These are phyloP conservation scores for Colletotrichum sp. DNA, from an alignment of 2,329 filamentous ascomycete genomes.

Conservation along the genomic window DNA sequence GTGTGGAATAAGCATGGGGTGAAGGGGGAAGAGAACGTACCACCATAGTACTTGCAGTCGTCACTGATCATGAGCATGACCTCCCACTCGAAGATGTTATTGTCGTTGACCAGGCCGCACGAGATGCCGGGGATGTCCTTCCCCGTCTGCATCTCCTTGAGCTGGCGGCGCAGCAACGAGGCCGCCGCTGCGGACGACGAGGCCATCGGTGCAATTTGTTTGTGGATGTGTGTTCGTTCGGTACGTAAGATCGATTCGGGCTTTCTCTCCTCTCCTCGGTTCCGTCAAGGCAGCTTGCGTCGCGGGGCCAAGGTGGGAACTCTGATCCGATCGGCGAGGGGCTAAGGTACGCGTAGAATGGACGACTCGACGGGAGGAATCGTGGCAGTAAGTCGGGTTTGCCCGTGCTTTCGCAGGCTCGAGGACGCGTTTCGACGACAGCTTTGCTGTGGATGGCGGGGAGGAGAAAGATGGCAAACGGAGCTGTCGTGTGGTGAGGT, in stretches of 20 bases:
- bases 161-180: slow-evolving; percentile 79
- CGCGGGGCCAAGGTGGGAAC: neutral
- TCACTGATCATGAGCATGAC: slow-evolving; percentile 99
- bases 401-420: neutral
- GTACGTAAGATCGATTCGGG: neutral
- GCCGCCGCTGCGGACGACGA: slow-evolving; percentile 63
- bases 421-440: neutral
- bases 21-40: slow-evolving; percentile 51
- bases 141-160: slow-evolving; percentile 92
- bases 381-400: accelerated
- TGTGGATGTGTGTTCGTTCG: neutral
- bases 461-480: neutral
- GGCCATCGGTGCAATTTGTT: slow-evolving; percentile 33
- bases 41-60: slow-evolving; percentile 91
- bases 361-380: neutral
- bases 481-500: neutral
- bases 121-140: slow-evolving; percentile 95
- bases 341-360: neutral
- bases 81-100: slow-evolving; percentile 96
- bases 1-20: neutral
- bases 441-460: neutral
- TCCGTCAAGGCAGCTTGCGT: neutral
- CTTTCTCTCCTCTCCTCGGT: neutral
- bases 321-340: neutral
- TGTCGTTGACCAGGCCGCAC: slow-evolving; percentile 83